Evolutionary conservation across 805 yeast genomes (phyloP), one percentile per base, ranked within the genome.

Genomic region (Ogataea sp.): DNA sequence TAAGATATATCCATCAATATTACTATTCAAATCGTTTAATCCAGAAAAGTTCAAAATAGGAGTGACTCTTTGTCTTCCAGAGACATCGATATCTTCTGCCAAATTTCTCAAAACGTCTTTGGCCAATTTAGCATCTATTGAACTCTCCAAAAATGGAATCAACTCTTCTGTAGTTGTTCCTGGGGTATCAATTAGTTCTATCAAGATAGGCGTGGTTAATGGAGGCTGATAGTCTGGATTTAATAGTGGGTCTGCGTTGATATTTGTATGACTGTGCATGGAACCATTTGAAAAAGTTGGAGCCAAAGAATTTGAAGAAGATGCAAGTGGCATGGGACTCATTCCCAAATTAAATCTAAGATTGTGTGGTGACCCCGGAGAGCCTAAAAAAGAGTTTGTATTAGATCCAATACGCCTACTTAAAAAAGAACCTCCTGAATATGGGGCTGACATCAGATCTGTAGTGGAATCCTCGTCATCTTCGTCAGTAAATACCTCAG

Each of bases 21-120:
- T 67, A 4, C 88, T 89, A 52, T 83, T 82, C 48, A 83, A 58
- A 43, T 82, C 90, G 32, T 85, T 73, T 5, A 88, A 84, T 1
- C 93, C 93, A 29, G 86, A 78, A 5, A 87, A 90, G 3, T 80
- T 84, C 11, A 83, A 56, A 40, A 83, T 55, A 3, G 89, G 83
- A 38, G 76, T 78, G 6, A 86, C 79, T 11, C 59, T 39, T 3
- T 59, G 54, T 30, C 64, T 46, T 27, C 39, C 41, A n/a, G 37
- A 39, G 1, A 47, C 47, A 30, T 50, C 48, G 29, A 39, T 36
- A 24, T 44, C 81, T 43, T 75, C 66, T 4, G 83, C 83, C 37
- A 83, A 59, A 37, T 81, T 81, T 36, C 68, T 68, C 23, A 83
- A 58, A 13, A 77, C 69, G 25, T 76, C 78, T 36, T 68, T 71